Evolutionary conservation across 805 yeast genomes (phyloP).

Genomic region (Candida maris): DNA sequence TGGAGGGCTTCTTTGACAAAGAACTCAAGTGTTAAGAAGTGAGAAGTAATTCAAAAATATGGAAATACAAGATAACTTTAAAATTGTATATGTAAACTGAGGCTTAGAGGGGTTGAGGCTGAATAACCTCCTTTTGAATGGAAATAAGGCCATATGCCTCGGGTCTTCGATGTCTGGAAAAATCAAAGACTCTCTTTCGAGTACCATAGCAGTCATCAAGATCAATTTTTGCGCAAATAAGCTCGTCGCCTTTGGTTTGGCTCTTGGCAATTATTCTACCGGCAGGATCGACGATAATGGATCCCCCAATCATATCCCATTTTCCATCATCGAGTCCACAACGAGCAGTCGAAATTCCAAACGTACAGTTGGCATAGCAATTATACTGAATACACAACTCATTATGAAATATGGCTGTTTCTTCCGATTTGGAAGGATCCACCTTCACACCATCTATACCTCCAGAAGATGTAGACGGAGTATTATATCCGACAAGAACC

Average conservation of each 20-base stretch:
- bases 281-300: constrained; percentile 6
- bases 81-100: too few relatives aligned
- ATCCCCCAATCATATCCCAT: constrained; percentile 9
- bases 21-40: neutral
- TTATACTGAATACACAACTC: constrained; percentile 7
- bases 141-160: constrained; percentile 2
- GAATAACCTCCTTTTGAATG: neutral
- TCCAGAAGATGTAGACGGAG: constrained; percentile 21
- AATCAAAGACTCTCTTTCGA: constrained; percentile 6
- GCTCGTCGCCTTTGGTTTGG: constrained; percentile 8
- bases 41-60: too few relatives aligned
- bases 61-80: too few relatives aligned
- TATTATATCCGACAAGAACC: constrained; percentile 34
- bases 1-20: constrained; percentile 1
- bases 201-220: constrained; percentile 5
- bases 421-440: neutral
- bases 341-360: constrained; percentile 6
- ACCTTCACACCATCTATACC: constrained; percentile 3
- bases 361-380: constrained; percentile 8
- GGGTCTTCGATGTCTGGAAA: constrained; percentile 8
- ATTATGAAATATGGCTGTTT: constrained; percentile 5
- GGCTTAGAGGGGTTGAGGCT: neutral
- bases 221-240: constrained; percentile 8
- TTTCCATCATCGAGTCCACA: constrained; percentile 10
- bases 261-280: constrained; percentile 6